Conservation (phyloP, 176 grass and related monocot species). For the Ampelocalamus luodianensis region DNA sequence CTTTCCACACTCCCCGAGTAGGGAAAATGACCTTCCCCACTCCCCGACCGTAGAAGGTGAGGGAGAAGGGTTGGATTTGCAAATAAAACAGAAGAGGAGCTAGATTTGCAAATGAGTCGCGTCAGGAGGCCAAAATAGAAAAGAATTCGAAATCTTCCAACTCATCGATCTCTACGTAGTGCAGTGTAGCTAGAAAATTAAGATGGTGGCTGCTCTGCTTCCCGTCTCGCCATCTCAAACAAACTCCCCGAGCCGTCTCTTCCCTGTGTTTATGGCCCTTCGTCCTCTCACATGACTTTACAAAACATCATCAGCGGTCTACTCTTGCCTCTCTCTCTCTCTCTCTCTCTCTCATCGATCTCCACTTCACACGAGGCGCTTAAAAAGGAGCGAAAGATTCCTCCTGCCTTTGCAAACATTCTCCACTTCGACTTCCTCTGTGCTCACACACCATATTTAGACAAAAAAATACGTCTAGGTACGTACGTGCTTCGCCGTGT, state of each 20-base stretch:
- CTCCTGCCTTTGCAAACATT: slow-evolving; percentile 38
- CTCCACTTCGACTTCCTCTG: not conserved
- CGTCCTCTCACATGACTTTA: slow-evolving; percentile 25
- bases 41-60: too few relatives aligned
- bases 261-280: slow-evolving; percentile 46
- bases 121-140: too few relatives aligned
- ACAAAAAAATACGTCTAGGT: not conserved
- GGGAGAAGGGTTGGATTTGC: too few relatives aligned
- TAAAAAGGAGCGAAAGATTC: slow-evolving; percentile 17
- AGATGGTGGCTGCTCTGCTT: not conserved
- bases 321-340: slow-evolving; percentile 11
- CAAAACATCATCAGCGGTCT: slow-evolving; percentile 43
- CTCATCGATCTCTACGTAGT: not conserved
- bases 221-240: not conserved
- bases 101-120: too few relatives aligned
- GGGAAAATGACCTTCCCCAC: too few relatives aligned
- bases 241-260: too few relatives aligned
- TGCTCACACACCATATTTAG: slow-evolving; percentile 22
- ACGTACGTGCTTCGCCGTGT: not conserved
- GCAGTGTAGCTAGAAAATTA: not conserved
- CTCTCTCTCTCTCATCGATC: not conserved
- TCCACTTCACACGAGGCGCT: not conserved
- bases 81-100: too few relatives aligned
- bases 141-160: too few relatives aligned
- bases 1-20: too few relatives aligned